phyloP scores from a whole-genome alignment of 306 rosid species.

The Boehmeria nivea region DNA sequence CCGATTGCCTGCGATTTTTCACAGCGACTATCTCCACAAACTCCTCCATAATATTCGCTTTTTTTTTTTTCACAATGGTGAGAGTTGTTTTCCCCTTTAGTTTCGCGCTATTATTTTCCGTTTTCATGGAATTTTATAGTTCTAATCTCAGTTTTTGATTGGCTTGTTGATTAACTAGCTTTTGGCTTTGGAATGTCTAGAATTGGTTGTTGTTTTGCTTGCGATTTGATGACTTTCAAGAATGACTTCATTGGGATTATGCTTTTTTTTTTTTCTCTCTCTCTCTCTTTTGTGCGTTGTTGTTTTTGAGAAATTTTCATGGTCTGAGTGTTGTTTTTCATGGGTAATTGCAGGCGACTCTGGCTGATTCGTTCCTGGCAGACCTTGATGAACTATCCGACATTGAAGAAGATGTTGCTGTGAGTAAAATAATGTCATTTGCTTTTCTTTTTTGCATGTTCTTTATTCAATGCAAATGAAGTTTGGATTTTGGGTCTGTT shows the following conservation, averaged over 20 bases:
- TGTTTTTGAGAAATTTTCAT: too few relatives aligned
- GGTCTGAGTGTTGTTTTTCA: too few relatives aligned
- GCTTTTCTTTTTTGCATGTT: not conserved
- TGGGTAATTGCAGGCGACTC: constrained; percentile 61
- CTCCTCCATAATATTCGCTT: not conserved
- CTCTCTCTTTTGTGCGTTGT: too few relatives aligned
- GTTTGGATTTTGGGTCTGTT: not conserved
- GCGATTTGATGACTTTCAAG: too few relatives aligned
- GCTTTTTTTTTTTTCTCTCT: too few relatives aligned
- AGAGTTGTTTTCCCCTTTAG: not conserved
- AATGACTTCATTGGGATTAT: too few relatives aligned
- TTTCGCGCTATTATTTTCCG: too few relatives aligned
- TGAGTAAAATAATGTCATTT: constrained; percentile 22
- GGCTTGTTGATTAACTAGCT: too few relatives aligned
- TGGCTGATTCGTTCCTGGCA: constrained; percentile 93
- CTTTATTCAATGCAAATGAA: not conserved
- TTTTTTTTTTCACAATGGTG: not conserved
- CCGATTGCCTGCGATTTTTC: not conserved
- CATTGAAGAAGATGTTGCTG: constrained; percentile 66
- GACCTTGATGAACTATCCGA: constrained; percentile 96
- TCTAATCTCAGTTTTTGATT: too few relatives aligned
- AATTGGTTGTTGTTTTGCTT: not conserved
- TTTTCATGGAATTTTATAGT: too few relatives aligned
- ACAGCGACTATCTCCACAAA: not conserved
- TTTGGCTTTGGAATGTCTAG: too few relatives aligned